These are phyloP conservation scores for Pseudovirgaria hyperparasitica DNA, from an alignment of 2,329 filamentous ascomycete species.

Conservation along the genomic window DNA sequence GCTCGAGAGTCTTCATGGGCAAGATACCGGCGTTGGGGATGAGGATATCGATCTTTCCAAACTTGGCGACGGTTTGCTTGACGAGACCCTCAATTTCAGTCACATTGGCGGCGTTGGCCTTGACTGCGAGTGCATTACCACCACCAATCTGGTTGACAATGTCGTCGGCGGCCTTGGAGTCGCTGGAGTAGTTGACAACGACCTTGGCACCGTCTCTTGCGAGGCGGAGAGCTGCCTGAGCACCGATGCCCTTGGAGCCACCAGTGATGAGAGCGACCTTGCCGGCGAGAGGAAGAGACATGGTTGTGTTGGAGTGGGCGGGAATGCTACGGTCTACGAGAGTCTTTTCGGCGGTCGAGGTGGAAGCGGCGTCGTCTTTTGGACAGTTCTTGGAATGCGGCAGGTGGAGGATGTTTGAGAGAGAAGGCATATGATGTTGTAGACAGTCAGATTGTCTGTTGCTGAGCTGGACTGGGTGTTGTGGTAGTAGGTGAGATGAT, in stretches of 20 bases:
- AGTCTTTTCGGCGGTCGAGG: too few relatives aligned
- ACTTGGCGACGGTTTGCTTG: slow-evolving; percentile 33
- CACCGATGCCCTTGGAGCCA: slow-evolving; percentile 29
- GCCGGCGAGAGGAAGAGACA: slow-evolving; percentile 1
- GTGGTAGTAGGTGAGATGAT: too few relatives aligned
- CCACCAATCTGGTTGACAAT: slow-evolving; percentile 35
- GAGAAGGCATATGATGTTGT: too few relatives aligned
- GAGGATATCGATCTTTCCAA: slow-evolving; percentile 46
- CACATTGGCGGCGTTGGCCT: slow-evolving; percentile 41
- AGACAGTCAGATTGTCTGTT: too few relatives aligned
- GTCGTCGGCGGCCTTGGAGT: slow-evolving; percentile 40
- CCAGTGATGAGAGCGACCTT: slow-evolving; percentile 24
- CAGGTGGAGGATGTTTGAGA: too few relatives aligned
- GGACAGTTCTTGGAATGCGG: too few relatives aligned
- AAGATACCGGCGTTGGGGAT: slow-evolving; percentile 44
- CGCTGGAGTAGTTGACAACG: slow-evolving; percentile 44
- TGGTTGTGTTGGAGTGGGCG: too few relatives aligned
- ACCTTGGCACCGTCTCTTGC: slow-evolving; percentile 30
- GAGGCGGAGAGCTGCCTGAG: slow-evolving; percentile 24
- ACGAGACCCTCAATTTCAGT: slow-evolving; percentile 38
- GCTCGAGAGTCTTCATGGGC: slow-evolving; percentile 36
- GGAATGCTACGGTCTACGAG: too few relatives aligned
- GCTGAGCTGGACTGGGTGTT: too few relatives aligned
- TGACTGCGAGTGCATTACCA: slow-evolving; percentile 38
- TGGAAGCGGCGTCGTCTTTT: too few relatives aligned